phyloP scores from a whole-genome alignment of 495 filamentous ascomycete genomes.

The Xylaria cubensis region DNA sequence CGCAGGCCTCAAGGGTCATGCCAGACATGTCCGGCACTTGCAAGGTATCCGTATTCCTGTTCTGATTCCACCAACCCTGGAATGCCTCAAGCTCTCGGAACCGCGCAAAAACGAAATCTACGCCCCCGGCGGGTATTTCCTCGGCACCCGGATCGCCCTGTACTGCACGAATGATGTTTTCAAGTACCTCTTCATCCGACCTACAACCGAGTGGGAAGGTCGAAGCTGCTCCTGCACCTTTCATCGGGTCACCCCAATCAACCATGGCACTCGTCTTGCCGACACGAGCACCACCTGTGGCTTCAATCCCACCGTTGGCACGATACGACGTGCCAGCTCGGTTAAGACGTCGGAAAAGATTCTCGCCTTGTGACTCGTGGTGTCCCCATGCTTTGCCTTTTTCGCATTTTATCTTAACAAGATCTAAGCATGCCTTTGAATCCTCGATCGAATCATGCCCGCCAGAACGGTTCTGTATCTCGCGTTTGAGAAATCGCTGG shows the following conservation, averaged over 20 bases:
- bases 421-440: conserved; percentile 85
- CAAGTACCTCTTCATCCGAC: conserved; percentile 76
- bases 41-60: conserved; percentile 43
- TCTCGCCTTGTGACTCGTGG: conserved; percentile 74
- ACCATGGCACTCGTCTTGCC: conserved; percentile 80
- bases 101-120: conserved; percentile 90
- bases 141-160: conserved; percentile 69
- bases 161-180: conserved; percentile 69
- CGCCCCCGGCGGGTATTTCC: conserved; percentile 69
- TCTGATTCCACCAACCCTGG: conserved; percentile 81
- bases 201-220: conserved; percentile 73
- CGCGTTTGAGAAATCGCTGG: conserved; percentile 77
- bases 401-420: conserved; percentile 94
- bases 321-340: conserved; percentile 60
- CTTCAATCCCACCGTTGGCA: conserved; percentile 58
- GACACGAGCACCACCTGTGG: conserved; percentile 52
- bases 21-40: conserved; percentile 37
- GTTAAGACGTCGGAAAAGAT: conserved; percentile 82
- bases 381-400: conserved; percentile 85
- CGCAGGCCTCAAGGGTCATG: conserved; percentile 58
- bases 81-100: conserved; percentile 82
- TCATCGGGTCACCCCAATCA: conserved; percentile 84
- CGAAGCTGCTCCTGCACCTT: conserved; percentile 75
- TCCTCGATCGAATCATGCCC: conserved; percentile 96
- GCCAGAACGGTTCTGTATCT: conserved; percentile 71